Evolutionary conservation across 805 yeast genomes (phyloP), one percentile per base, ranked within the genome.

Genomic region (Kluyveromyces aestuarii): DNA sequence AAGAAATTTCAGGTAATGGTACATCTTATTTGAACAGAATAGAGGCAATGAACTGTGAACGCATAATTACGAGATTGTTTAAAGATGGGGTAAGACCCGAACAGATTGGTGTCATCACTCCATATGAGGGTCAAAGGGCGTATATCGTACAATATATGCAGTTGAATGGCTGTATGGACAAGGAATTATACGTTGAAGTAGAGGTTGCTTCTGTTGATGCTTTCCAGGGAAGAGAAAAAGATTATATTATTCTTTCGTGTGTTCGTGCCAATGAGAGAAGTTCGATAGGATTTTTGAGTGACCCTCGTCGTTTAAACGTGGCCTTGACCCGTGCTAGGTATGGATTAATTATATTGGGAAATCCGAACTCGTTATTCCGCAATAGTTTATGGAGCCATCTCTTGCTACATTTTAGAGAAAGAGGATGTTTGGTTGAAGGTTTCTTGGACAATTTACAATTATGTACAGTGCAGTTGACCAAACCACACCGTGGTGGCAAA

Each of bases 121-220:
- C 97, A 0, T 90, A 90, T 66, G 96, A 88, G 64, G 97, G 96
- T 35, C 97, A 90, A 68, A 72, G 96, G 52, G 86, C 90, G 0
- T 89, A 83, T 61, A 70, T 90, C 46, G 76, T 80, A 9, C 89
- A 83, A 59, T 85, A 85, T 64, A 80, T 90, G 87, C 77, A 78
- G 57, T 65, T 80, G 72, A 82, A 81, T 56, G 85, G 90, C 30
- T 68, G 87, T 0, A 61, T 83, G 61, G 84, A 81, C 47, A 78
- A 79, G 54, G 82, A 81, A 1, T 66, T 77, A 35, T 87, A 87
- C 62, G 64, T 73, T 45, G 81, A 78, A 46, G 84, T 90, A 43
- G 97, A 90, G 67, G 89, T 90, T 27, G 88, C 93, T 7, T 85
- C 95, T n/a, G 91, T 93, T 49, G 99, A 93, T 74, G 99, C 98